phyloP scores from a whole-genome alignment of 768 basidiomycete species.

The Suillus weaverae region DNA sequence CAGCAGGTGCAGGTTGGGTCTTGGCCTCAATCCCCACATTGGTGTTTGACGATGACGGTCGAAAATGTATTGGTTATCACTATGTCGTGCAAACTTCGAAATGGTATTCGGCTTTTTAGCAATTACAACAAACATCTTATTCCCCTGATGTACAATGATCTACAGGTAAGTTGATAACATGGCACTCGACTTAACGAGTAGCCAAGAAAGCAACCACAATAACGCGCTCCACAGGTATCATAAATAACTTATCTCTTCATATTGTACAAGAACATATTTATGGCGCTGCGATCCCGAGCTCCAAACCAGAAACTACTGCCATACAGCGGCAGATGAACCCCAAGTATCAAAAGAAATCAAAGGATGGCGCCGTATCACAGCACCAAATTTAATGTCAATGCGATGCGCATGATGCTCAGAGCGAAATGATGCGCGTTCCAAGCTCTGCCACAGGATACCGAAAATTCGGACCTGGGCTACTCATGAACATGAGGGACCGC shows the following conservation, averaged over 20 bases:
- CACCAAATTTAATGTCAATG: background rate
- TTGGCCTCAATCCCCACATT: constrained; percentile 27
- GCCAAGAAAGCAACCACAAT: background rate
- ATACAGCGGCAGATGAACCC: background rate
- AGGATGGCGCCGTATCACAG: background rate
- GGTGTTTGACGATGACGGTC: constrained; percentile 7
- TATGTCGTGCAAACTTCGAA: background rate
- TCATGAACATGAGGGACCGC: constrained; percentile 61
- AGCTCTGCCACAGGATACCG: constrained; percentile 46
- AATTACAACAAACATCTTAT: background rate
- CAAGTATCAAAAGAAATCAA: background rate
- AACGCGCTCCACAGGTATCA: background rate
- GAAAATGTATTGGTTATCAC: background rate
- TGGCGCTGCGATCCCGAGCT: background rate
- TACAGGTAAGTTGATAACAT: too few relatives aligned
- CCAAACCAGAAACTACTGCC: background rate
- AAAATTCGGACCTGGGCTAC: constrained; percentile 52
- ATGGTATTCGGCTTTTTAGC: background rate
- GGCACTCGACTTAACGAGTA: too few relatives aligned
- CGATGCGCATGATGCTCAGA: constrained; percentile 21
- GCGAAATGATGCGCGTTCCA: constrained; percentile 49
- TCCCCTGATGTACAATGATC: background rate
- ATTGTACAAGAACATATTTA: background rate
- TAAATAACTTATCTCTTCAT: background rate
- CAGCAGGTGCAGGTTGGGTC: constrained; percentile 30